A percentile compares a stretch with the other conserved stretches of the same genome.
Conservation (phyloP, 2,329 filamentous ascomycete genomes). For the Fusarium tupiense region DNA sequence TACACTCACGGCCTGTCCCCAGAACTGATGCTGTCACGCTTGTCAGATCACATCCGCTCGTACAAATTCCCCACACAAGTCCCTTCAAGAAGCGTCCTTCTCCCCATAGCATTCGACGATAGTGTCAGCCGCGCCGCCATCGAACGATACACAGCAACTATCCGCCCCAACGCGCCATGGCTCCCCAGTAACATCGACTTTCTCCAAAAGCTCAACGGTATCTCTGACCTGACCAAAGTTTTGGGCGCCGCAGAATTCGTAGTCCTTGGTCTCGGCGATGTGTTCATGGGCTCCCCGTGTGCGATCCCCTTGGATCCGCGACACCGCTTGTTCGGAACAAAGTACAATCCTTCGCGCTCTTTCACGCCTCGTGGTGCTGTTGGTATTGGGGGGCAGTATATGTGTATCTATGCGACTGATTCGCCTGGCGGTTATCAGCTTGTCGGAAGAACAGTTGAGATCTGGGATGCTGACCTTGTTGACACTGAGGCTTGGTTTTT, state of each 20-base stretch:
- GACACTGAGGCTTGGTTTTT: constrained; percentile 42
- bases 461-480: constrained; percentile 44
- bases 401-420: constrained; percentile 53
- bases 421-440: constrained; percentile 52
- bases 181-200: constrained; percentile 71
- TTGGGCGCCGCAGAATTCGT: constrained; percentile 49
- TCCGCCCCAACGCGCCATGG: constrained; percentile 68
- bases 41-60: constrained; percentile 38
- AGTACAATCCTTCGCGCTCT: constrained; percentile 52
- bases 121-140: constrained; percentile 59
- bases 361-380: constrained; percentile 50
- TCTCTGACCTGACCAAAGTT: constrained; percentile 41
- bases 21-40: constrained; percentile 27
- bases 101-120: constrained; percentile 54
- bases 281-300: constrained; percentile 53
- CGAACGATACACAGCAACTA: constrained; percentile 69
- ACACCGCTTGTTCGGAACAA: constrained; percentile 50
- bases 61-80: constrained; percentile 39
- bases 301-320: constrained; percentile 49
- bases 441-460: constrained; percentile 48
- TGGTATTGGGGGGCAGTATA: constrained; percentile 50
- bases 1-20: constrained; percentile 39
- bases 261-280: constrained; percentile 51
- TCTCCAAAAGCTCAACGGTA: constrained; percentile 48
- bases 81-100: constrained; percentile 44